These are phyloP conservation scores for Mortierella sp. DNA, from an alignment of 371 early-diverging fungal genomes.

Conservation along the genomic window DNA sequence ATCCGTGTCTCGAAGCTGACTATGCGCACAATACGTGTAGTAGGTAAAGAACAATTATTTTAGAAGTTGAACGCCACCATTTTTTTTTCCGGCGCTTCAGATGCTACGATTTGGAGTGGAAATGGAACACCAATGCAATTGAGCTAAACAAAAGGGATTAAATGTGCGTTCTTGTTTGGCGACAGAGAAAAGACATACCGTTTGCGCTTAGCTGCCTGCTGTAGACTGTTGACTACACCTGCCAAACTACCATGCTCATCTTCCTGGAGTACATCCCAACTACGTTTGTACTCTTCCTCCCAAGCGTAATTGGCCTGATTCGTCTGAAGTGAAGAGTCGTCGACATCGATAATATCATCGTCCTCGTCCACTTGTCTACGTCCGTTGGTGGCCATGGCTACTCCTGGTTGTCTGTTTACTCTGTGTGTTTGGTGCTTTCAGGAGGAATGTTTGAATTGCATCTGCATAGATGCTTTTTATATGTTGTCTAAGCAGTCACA, in stretches of 20 bases:
- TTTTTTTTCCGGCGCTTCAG: neutral
- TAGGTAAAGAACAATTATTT: conserved; percentile 7
- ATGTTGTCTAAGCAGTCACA: neutral
- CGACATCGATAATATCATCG: conserved; percentile 54
- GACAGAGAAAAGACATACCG: conserved; percentile 57
- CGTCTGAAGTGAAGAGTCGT: conserved; percentile 51
- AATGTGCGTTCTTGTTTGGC: neutral
- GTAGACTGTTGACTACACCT: conserved; percentile 80
- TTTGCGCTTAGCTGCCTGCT: conserved; percentile 81
- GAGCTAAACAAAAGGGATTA: neutral
- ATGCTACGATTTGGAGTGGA: neutral
- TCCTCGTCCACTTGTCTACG: conserved; percentile 46
- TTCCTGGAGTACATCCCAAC: conserved; percentile 95
- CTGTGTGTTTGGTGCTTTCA: neutral
- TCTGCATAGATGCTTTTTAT: neutral
- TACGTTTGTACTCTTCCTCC: conserved; percentile 96
- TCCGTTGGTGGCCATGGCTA: conserved; percentile 49
- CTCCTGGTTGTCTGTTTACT: neutral
- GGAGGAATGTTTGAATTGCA: neutral
- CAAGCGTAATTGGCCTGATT: conserved; percentile 78
- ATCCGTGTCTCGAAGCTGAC: conserved; percentile 80
- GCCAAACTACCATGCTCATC: conserved; percentile 90
- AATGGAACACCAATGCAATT: neutral
- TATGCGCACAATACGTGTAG: conserved; percentile 39
- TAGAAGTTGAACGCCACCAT: conserved; percentile 28